Base-by-base conservation (phyloP, 2,329 filamentous ascomycete species). In the Alternaria arborescens region DNA sequence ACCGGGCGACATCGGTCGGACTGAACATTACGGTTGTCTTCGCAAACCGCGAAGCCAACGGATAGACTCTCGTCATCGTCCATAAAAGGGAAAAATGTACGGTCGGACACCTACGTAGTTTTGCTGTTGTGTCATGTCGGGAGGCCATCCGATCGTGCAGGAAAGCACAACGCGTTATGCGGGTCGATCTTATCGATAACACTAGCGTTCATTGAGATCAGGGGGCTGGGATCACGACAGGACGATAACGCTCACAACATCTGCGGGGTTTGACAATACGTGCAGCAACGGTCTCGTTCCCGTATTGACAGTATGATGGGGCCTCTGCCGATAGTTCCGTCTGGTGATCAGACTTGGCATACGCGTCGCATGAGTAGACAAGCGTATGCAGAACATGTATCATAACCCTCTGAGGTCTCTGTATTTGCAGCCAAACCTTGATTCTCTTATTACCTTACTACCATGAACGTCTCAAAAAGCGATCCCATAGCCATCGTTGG, bases 401-500 rank as follows among this genome's bases (percentile, higher is more conserved):
- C 5, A 18, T 48, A 18, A 34, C 28, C 28, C 28, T 7, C 2
- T 12, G 34, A 48, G 12, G 18, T 48, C 28, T 34, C 34, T 22
- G 7, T 16, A 30, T 11, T 24, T 24, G 28, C 44, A 48, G 4
- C 30, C 44, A 20, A 20, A 41, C 10, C n/a, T 52, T 14, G 1
- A 36, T 4, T 41, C 36, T 41, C 30, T 30, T 32, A 5, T 4
- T 16, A 14, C 7, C 18, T 18, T 12, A 38, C 22, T 16, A 46
- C 30, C 48, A 74, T 74, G 72, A 34, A 30, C 3, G 40, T 67
- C 26, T 67, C 67, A 12, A 74, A 69, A 52, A 60, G 57, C 48
- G 66, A 69, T 7, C 64, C 68, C 18, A 71, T 77, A 54, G 62
- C 66, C 51, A 70, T 77, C 11, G 55, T 76, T n/a, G 72, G 71